Evolutionary conservation across 371 early-diverging fungal species (phyloP), one percentile per base, ranked within the genome.

Genomic region (Mucor ambiguus): DNA sequence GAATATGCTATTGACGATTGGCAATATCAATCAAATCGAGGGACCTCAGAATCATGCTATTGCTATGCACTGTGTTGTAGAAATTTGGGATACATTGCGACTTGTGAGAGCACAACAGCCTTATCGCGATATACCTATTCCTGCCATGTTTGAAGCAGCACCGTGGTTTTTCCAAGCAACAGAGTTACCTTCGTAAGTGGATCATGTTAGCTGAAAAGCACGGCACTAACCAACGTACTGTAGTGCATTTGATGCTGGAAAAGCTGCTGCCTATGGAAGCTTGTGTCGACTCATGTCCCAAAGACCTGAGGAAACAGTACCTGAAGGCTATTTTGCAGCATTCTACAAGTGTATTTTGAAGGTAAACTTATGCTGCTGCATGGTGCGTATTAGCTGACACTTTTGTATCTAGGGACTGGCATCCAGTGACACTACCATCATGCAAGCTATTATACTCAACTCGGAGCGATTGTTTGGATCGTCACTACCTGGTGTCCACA

Each of bases 201-300:
- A 1, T n/a, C 18, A 16, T 22, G 41, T 28, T 11, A 5, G 5
- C n/a, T n/a, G n/a, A n/a, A n/a, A n/a, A n/a, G n/a, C n/a, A n/a
- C n/a, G n/a, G n/a, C n/a, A n/a, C n/a, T n/a, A n/a, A 33, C 37
- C 26, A 28, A 6, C 5, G 24, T 61, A 18, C 63, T 10, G 3
- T 32, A 90, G 88, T 46, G 74, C 82, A 0, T 87, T 72, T 70
- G 75, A 79, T 52, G 80, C 78, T 8, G 89, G 92, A 22, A 78
- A 84, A 24, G 86, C 84, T 26, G 60, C 72, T 16, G 92, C 92
- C 2, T 87, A 83, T 73, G 90, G 90, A 0, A 83, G 85, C 58
- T 72, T 94, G 10, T 93, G 93, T 67, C 77, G 89, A n/a, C 77
- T 92, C 57, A 90, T 95, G 87, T 87, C 85, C 35, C 86, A 85